Evolutionary conservation across 495 filamentous ascomycete genomes (phyloP), one percentile per base, ranked within the genome.

Genomic region (Hyaloscypha variabilis): DNA sequence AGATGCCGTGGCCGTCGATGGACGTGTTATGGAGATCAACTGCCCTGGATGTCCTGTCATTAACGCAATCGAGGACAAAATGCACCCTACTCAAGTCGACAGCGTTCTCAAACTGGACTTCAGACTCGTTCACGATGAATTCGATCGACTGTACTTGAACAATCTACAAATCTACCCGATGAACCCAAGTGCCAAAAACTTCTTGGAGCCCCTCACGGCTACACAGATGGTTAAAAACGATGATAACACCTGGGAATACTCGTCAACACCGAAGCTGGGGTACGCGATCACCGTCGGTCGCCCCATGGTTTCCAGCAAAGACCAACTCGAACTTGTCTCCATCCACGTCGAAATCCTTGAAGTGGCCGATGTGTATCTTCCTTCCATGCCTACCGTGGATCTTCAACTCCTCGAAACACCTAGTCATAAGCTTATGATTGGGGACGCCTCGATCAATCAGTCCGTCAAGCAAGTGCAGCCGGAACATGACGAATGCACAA

Each of bases 321-420:
- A 73, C 39, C 53, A 72, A 10, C 53, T 82, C 25, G 75, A 82
- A 53, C 68, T 82, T 13, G 68, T 85, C 62, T 64, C 71, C 26
- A 54, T 85, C 31, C 76, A 83, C 53, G 62, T 85, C 14, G 76
- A 81, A 65, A 78, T 87, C 58, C 69, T 84, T 50, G 78, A 82
- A 63, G 77, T 86, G n/a, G 83, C 78, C 46, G 64, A 71, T 49
- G 61, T 66, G 24, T 80, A 81, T 39, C 60, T 84, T 42, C 64
- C 76, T n/a, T 73, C 73, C n/a, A 76, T 86, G 52, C 80, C 83
- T 21, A 74, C 61, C 42, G 70, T 85, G 29, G 75, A 79, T 23
- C 55, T 83, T 25, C 77, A 77, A 42, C 58, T 86, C 3, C 55
- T 85, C 54, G 78, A 81, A 72, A 77, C 78, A 1, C 61, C 69